phyloP scores from a whole-genome alignment of 148 eudicot genomes.

The Dysphania ambrosioides region DNA sequence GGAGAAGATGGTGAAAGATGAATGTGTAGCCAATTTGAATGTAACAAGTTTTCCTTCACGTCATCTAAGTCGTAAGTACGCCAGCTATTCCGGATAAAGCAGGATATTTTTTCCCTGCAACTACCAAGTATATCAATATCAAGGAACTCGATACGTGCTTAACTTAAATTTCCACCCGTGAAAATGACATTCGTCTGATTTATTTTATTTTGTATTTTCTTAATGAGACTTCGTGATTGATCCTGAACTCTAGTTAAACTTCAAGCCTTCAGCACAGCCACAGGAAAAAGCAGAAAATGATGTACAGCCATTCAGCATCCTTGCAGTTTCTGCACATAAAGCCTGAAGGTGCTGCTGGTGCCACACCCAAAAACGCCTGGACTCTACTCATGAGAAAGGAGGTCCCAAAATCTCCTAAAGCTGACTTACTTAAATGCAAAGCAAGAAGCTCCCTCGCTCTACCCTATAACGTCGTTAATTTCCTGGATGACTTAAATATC shows the following conservation, averaged over 20 bases:
- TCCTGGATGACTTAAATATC: constrained; percentile 15
- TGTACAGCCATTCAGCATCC: not conserved
- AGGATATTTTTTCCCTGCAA: not conserved
- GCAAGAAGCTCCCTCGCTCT: not conserved
- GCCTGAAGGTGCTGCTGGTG: not conserved
- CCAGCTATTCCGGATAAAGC: too few species aligned
- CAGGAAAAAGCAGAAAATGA: not conserved
- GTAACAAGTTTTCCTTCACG: too few species aligned
- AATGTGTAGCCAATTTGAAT: too few species aligned
- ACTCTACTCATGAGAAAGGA: not conserved
- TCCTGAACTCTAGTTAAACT: not conserved
- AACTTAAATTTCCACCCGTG: not conserved
- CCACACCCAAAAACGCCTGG: not conserved
- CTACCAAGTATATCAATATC: not conserved
- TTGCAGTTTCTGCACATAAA: not conserved
- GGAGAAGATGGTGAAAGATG: too few species aligned
- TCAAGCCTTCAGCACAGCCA: not conserved
- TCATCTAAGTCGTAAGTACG: too few species aligned
- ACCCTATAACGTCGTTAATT: not conserved
- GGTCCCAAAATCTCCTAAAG: not conserved
- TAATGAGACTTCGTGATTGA: not conserved
- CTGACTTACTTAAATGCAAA: not conserved
- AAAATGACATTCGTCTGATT: not conserved
- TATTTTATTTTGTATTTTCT: not conserved
- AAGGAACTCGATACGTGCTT: not conserved